Percentiles rank a stretch among this genome's conserved stretches.
These are phyloP conservation scores for Nemania sp. DNA, from an alignment of 2,329 filamentous ascomycete species.

Conservation along the genomic window DNA sequence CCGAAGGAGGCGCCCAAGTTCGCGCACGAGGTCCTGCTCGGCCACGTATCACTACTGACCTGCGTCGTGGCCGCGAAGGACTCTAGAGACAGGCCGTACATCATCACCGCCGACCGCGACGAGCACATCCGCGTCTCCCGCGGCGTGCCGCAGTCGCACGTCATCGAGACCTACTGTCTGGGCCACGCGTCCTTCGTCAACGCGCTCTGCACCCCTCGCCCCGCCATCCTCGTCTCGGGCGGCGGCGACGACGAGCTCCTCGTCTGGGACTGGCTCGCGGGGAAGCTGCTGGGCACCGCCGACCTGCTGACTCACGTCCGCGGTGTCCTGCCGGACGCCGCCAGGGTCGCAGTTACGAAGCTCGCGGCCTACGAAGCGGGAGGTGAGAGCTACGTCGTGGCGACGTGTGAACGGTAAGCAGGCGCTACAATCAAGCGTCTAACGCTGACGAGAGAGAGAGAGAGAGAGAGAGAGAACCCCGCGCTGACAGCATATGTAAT, in stretches of 20 bases:
- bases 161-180: constrained; percentile 88
- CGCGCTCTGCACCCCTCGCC: constrained; percentile 68
- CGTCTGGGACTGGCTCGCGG: constrained; percentile 79
- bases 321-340: constrained; percentile 41
- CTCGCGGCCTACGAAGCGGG: constrained; percentile 42
- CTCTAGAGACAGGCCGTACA: constrained; percentile 51
- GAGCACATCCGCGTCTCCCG: constrained; percentile 87
- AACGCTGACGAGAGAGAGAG: constrained; percentile 19
- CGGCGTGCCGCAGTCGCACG: constrained; percentile 78
- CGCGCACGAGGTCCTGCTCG: constrained; percentile 78
- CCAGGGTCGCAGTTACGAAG: constrained; percentile 54
- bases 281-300: constrained; percentile 57
- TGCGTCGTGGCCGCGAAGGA: constrained; percentile 62
- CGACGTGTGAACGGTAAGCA: constrained; percentile 52
- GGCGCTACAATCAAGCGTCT: constrained; percentile 32
- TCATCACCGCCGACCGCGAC: constrained; percentile 61
- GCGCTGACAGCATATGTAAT: constrained; percentile 1
- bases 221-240: constrained; percentile 76
- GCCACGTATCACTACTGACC: constrained; percentile 94
- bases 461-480: too few species aligned
- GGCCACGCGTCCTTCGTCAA: constrained; percentile 87
- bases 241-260: constrained; percentile 81
- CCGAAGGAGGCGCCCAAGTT: constrained; percentile 57
- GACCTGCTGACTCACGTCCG: constrained; percentile 54
- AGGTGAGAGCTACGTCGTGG: constrained; percentile 43